A percentile compares a stretch with the other conserved stretches of the same genome.
phyloP scores from a whole-genome alignment of 2,329 filamentous ascomycete species.

The Paracoccidioides lutzii region DNA sequence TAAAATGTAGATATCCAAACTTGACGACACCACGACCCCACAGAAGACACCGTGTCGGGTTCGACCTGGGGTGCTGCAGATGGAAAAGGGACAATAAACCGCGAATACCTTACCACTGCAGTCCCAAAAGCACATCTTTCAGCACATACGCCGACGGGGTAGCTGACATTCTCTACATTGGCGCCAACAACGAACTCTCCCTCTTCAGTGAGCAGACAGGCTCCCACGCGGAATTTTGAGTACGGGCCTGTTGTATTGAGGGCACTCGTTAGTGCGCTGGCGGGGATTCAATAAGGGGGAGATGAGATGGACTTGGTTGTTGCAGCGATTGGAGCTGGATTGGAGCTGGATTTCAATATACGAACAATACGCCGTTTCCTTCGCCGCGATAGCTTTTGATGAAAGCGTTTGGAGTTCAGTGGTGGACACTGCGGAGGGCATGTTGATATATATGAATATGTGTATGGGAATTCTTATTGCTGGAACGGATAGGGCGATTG shows the following conservation, averaged over 20 bases:
- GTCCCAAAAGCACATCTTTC: constrained; percentile 80
- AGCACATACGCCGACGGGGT: constrained; percentile 90
- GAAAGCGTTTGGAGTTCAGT: constrained; percentile 54
- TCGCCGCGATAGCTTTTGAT: constrained; percentile 54
- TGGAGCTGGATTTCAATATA: constrained; percentile 13
- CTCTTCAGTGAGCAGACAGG: constrained; percentile 53
- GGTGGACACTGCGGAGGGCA: constrained; percentile 36
- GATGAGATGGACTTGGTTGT: not conserved
- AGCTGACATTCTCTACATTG: constrained; percentile 86
- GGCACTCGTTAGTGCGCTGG: not conserved
- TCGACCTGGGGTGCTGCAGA: too few species aligned
- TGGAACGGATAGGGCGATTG: too few species aligned
- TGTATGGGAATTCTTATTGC: not conserved
- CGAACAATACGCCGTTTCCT: constrained; percentile 66
- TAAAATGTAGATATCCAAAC: too few species aligned
- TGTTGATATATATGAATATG: constrained; percentile 3
- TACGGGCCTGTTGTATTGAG: constrained; percentile 50
- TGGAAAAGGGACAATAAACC: too few species aligned
- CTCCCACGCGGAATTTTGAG: constrained; percentile 82
- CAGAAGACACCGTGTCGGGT: too few species aligned
- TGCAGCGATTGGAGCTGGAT: not conserved
- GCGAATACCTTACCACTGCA: constrained; percentile 44
- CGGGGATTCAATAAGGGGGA: not conserved
- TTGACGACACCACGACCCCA: too few species aligned
- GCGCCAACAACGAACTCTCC: constrained; percentile 56